Conservation (phyloP, 2,329 filamentous ascomycete species). For the Apiospora koreana region DNA sequence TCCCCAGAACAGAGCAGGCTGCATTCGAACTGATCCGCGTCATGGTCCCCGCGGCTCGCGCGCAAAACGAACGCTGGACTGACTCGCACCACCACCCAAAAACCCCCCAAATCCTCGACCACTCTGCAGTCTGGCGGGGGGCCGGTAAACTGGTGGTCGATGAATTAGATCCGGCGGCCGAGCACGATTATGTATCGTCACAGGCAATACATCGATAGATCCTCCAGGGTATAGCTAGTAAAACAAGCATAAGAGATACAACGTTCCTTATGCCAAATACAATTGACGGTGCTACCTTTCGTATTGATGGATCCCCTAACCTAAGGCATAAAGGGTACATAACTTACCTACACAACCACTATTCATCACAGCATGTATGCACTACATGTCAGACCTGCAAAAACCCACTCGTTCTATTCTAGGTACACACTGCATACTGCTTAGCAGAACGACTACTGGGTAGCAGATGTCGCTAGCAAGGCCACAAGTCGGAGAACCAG, state of each 20-base stretch:
- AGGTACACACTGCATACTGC: neutral
- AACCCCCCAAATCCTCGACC: neutral
- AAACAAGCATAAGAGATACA: neutral
- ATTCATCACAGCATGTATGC: neutral
- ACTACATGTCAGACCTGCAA: neutral
- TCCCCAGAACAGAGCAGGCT: neutral
- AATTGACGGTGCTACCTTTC: neutral
- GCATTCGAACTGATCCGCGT: neutral
- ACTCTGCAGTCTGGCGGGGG: neutral
- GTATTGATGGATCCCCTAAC: neutral
- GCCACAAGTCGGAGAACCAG: neutral
- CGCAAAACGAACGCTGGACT: neutral
- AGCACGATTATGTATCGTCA: neutral
- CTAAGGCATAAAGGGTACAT: neutral
- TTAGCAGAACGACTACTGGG: neutral
- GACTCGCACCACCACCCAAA: neutral
- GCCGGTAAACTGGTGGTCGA: neutral
- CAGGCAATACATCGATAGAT: neutral
- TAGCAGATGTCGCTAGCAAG: neutral
- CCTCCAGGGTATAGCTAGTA: neutral
- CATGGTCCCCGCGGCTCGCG: conserved; percentile 6
- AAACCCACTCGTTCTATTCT: conserved; percentile 1
- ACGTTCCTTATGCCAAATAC: neutral
- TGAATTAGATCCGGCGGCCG: neutral
- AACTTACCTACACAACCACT: neutral